These are phyloP conservation scores for Salix udensis DNA, from an alignment of 345 rosid species.

Conservation along the genomic window DNA sequence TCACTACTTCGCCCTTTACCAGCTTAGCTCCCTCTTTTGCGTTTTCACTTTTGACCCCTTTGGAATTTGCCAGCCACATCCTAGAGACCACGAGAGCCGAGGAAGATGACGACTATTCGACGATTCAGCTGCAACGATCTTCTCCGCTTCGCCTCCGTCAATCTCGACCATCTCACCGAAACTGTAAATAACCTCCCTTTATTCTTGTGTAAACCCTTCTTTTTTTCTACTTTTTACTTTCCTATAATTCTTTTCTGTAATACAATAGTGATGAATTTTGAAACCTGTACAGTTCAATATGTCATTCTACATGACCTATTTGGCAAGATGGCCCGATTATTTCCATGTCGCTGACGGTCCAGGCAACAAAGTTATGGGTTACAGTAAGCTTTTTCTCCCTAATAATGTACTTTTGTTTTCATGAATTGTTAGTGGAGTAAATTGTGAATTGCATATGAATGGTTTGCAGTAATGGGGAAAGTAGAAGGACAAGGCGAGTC, in stretches of 20 bases:
- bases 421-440: background rate
- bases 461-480: constrained; percentile 79
- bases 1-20: too few relatives aligned
- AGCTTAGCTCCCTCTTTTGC: too few relatives aligned
- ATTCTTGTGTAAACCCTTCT: background rate
- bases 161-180: constrained; percentile 92
- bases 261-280: too few relatives aligned
- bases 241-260: background rate
- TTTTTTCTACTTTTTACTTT: background rate
- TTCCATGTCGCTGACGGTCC: constrained; percentile 92
- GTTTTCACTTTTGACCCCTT: background rate
- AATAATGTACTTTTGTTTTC: constrained; percentile 6
- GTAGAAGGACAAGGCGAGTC: constrained; percentile 98
- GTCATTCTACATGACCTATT: constrained; percentile 95
- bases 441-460: constrained; percentile 7
- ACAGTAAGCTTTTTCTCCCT: constrained; percentile 42
- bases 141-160: constrained; percentile 76
- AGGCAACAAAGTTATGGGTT: constrained; percentile 75
- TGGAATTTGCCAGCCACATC: background rate
- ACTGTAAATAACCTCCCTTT: constrained; percentile 41
- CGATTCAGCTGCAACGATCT: constrained; percentile 94
- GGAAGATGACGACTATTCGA: constrained; percentile 75
- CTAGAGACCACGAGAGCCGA: background rate
- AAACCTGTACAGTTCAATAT: constrained; percentile 63
- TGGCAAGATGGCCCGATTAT: constrained; percentile 96